These are phyloP conservation scores for Trichoderma parareesei DNA, from an alignment of 495 filamentous ascomycete genomes.

Conservation along the genomic window DNA sequence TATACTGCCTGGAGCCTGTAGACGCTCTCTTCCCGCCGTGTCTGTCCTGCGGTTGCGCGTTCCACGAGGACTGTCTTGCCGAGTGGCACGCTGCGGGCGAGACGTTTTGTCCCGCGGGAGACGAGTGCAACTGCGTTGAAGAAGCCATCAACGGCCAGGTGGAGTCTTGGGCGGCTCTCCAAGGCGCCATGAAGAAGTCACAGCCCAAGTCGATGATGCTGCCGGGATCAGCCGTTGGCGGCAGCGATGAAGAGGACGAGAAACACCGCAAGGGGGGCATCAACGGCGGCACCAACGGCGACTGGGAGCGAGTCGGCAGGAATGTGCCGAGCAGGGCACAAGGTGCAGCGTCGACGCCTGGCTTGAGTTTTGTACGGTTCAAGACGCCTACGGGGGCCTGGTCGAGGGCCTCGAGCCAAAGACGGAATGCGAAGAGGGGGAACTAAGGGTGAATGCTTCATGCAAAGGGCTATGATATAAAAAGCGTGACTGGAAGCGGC, in stretches of 20 bases:
- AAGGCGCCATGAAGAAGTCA: constrained; percentile 21
- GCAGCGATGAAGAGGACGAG: background rate
- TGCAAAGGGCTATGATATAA: background rate
- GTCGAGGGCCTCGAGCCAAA: constrained; percentile 5
- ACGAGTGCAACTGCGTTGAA: constrained; percentile 39
- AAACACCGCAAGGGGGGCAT: background rate
- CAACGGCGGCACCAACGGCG: background rate
- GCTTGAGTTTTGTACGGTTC: constrained; percentile 5
- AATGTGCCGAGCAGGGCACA: constrained; percentile 3
- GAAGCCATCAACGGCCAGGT: constrained; percentile 32
- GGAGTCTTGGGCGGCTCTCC: constrained; percentile 34
- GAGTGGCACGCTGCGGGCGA: constrained; percentile 42
- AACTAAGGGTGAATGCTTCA: background rate
- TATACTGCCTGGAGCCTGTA: constrained; percentile 51
- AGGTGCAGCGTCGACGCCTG: background rate
- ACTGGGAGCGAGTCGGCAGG: background rate
- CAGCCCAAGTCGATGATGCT: background rate
- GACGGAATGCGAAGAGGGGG: constrained; percentile 3
- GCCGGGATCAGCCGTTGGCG: background rate
- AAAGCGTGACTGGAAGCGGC: background rate
- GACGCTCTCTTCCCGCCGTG: constrained; percentile 50
- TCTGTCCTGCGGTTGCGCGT: constrained; percentile 52
- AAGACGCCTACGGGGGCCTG: constrained; percentile 4
- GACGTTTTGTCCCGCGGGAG: constrained; percentile 38
- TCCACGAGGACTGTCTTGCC: constrained; percentile 46